Percentiles rank a stretch among this genome's conserved stretches.
Conservation (phyloP, 139 green algal species). For the Chlorella sp. region DNA sequence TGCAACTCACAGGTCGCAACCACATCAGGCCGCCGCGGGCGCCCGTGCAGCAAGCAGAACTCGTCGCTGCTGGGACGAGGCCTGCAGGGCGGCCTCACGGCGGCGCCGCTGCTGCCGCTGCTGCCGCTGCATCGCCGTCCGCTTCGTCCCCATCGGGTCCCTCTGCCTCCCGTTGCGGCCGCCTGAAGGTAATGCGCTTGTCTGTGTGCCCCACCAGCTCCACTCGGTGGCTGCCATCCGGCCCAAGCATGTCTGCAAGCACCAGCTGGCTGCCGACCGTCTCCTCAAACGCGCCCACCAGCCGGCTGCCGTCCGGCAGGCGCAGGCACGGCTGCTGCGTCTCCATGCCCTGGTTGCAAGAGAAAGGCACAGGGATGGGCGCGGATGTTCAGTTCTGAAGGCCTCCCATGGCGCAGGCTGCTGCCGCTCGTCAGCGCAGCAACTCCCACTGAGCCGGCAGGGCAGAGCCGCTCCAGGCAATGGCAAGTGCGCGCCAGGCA, state of each 20-base stretch:
- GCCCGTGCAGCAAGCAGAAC: neutral
- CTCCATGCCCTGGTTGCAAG: slow-evolving; percentile 22
- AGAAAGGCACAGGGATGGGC: too few species aligned
- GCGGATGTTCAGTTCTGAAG: too few species aligned
- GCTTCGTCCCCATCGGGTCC: neutral
- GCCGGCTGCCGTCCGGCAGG: slow-evolving; percentile 17
- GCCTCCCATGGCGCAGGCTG: too few species aligned
- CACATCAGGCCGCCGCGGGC: too few species aligned
- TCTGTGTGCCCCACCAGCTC: slow-evolving; percentile 27
- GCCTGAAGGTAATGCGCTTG: slow-evolving; percentile 18
- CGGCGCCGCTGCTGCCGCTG: neutral
- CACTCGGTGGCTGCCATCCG: neutral
- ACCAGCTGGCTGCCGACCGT: slow-evolving; percentile 30
- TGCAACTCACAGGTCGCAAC: too few species aligned
- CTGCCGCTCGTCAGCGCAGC: too few species aligned
- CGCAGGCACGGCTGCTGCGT: neutral
- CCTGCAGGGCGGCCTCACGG: neutral
- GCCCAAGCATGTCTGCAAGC: neutral
- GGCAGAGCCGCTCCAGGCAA: too few species aligned
- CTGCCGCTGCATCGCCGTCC: neutral
- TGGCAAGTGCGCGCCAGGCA: too few species aligned
- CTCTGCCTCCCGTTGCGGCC: neutral
- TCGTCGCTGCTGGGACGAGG: neutral
- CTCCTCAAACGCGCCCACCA: slow-evolving; percentile 27
- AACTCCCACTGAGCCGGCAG: too few species aligned